Percentiles rank a stretch among this genome's conserved stretches.
These are phyloP conservation scores for Podosphaera xanthii DNA, from an alignment of 2,329 filamentous ascomycete genomes.

Conservation along the genomic window DNA sequence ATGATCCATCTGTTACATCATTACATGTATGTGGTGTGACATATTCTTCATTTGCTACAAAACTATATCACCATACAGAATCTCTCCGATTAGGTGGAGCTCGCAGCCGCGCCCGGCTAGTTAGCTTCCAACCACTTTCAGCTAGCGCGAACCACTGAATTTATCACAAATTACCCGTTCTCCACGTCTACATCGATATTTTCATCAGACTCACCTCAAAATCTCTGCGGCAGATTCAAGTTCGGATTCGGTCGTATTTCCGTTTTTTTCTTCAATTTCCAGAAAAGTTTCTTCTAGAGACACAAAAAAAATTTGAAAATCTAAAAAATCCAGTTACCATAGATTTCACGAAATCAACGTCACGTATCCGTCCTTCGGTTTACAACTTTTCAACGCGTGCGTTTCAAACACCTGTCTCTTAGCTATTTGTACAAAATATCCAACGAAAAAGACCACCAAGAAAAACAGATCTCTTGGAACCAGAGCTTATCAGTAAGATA, in stretches of 20 bases:
- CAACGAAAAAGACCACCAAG: conserved; percentile 5
- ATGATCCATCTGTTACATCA: neutral
- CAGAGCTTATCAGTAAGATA: conserved; percentile 10
- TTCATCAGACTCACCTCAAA: conserved; percentile 1
- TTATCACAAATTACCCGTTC: neutral
- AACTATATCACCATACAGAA: too few relatives aligned
- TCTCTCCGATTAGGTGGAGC: too few relatives aligned
- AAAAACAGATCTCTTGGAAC: conserved; percentile 5
- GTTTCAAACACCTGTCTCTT: conserved; percentile 8
- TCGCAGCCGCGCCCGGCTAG: neutral
- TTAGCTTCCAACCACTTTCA: neutral
- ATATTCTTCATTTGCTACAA: too few relatives aligned
- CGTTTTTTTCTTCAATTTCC: conserved; percentile 16
- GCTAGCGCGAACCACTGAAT: conserved; percentile 1
- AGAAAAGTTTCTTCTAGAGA: conserved; percentile 15
- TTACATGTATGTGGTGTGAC: too few relatives aligned
- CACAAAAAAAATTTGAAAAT: conserved; percentile 20
- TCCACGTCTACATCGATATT: neutral
- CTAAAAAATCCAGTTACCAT: conserved; percentile 14
- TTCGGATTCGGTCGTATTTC: conserved; percentile 17
- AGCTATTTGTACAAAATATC: conserved; percentile 8
- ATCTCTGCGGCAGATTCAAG: conserved; percentile 6
- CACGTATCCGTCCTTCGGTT: conserved; percentile 6
- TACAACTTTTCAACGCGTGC: conserved; percentile 3
- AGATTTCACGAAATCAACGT: conserved; percentile 10